These are phyloP conservation scores for Crucihimalaya himalaica DNA, from an alignment of 345 rosid species.

Conservation along the genomic window DNA sequence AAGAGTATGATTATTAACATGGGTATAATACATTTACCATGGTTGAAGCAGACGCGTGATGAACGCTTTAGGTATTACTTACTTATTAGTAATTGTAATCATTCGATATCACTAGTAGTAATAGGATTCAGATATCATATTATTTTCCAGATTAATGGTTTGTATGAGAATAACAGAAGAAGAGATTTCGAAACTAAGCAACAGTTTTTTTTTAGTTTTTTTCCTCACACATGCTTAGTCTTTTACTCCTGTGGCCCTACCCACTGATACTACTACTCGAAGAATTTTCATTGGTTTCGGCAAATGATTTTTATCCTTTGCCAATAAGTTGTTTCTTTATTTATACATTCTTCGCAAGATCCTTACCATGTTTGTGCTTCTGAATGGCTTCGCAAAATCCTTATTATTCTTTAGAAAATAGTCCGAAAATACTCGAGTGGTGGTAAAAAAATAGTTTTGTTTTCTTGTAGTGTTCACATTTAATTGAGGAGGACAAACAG, in stretches of 20 bases:
- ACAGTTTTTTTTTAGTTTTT: background rate
- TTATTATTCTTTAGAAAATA: too few relatives aligned
- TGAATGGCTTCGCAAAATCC: background rate
- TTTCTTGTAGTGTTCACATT: too few relatives aligned
- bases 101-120: slow-evolving; percentile 4
- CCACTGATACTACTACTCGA: background rate
- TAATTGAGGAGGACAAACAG: background rate
- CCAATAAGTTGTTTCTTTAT: too few relatives aligned
- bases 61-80: background rate
- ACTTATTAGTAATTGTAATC: slow-evolving; percentile 16
- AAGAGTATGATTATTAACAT: slow-evolving; percentile 7
- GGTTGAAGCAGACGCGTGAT: slow-evolving; percentile 27
- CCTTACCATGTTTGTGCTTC: background rate
- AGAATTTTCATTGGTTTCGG: background rate
- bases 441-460: too few relatives aligned
- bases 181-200: slow-evolving; percentile 24
- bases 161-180: slow-evolving; percentile 16
- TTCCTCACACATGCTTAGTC: background rate
- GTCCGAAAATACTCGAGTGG: too few relatives aligned
- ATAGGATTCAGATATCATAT: background rate
- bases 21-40: background rate
- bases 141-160: background rate
- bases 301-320: background rate
- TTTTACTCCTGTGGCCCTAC: background rate
- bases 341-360: background rate